Evolutionary conservation across 768 basidiomycete species (phyloP).

Genomic region (Lactarius quietus): DNA sequence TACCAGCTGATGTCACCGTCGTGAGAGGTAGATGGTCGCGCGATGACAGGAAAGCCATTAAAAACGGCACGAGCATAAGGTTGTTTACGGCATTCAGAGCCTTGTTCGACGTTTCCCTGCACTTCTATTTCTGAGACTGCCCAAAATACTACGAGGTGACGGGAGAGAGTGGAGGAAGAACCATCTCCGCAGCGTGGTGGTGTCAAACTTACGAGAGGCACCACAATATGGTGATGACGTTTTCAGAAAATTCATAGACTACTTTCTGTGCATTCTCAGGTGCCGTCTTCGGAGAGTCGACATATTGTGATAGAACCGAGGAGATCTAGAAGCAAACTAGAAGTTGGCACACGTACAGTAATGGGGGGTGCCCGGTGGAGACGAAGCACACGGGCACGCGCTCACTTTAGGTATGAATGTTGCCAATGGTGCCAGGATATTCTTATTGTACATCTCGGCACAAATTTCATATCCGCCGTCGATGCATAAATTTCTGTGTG

Average conservation of each 20-base stretch:
- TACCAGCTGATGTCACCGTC: slow-evolving; percentile 81
- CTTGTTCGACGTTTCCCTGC: slow-evolving; percentile 89
- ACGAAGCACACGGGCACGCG: not conserved
- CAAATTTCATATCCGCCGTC: slow-evolving; percentile 96
- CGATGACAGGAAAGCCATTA: slow-evolving; percentile 84
- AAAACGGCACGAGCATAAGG: slow-evolving; percentile 71
- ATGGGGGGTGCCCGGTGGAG: not conserved
- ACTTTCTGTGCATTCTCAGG: slow-evolving; percentile 70
- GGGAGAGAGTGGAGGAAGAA: not conserved
- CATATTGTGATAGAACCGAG: slow-evolving; percentile 60
- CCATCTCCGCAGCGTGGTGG: not conserved
- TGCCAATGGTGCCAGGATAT: slow-evolving; percentile 72
- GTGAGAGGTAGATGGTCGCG: slow-evolving; percentile 63
- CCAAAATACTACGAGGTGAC: slow-evolving; percentile 16
- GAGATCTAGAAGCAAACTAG: slow-evolving; percentile 57
- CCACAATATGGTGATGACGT: slow-evolving; percentile 90
- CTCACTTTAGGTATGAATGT: slow-evolving; percentile 75
- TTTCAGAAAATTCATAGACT: slow-evolving; percentile 86
- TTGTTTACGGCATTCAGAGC: slow-evolving; percentile 84
- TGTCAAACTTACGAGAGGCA: slow-evolving; percentile 77
- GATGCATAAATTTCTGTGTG: slow-evolving; percentile 80
- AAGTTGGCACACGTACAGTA: slow-evolving; percentile 7
- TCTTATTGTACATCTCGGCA: slow-evolving; percentile 97
- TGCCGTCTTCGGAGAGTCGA: slow-evolving; percentile 55
- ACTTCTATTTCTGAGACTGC: slow-evolving; percentile 27